Base-by-base conservation (phyloP, 441 rosid genomes). In the Breynia disticha region DNA sequence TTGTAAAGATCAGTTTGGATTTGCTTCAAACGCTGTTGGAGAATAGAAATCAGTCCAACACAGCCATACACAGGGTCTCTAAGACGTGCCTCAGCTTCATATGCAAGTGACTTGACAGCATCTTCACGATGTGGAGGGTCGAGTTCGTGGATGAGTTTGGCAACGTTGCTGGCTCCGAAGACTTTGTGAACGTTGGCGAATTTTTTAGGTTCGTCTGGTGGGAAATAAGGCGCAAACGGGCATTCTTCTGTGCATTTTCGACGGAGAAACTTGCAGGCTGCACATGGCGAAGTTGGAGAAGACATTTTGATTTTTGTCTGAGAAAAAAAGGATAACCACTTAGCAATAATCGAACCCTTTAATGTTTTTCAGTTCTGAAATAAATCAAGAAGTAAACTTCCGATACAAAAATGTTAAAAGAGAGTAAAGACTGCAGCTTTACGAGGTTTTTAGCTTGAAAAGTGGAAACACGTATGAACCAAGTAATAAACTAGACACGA, bases 161-260 rank as follows among this genome's bases (percentile, higher is more conserved):
- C 70, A 1, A 90, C 90, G 61, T 90, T 87, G 68, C 96, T 85
- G 12, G 95, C 93, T 0, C 98, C 98, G 22, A 87, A 90, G 1
- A 90, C 87, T 63, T 75, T 81, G 67, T 90, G 98, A 5, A 91
- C 96, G 44, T 61, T 78, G 0, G 87, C 75, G 59, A 87, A 91
- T 60, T 80, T 85, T 17, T 76, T 90, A 0, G 95, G 93, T 64
- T 90, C 83, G 48, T 90, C 96, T 7, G 98, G 96, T 18, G 95
- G 96, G 51, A 90, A 90, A 57, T 90, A 87, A 0, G 98, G 98
- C 18, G 98, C 98, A 43, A 85, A 90, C 13, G 82, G 86, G 67
- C 98, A 90, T 59, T 91, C 96, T 39, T 78, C 90, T 0, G 89
- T 84, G 72, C 98, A 91, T 71, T 90, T 90, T 55, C 87, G 72